Percentiles rank a stretch among this genome's conserved stretches.
Evolutionary conservation across 352 stramenopile genomes (phyloP).

Genomic region (Globisporangium orthogonon): DNA sequence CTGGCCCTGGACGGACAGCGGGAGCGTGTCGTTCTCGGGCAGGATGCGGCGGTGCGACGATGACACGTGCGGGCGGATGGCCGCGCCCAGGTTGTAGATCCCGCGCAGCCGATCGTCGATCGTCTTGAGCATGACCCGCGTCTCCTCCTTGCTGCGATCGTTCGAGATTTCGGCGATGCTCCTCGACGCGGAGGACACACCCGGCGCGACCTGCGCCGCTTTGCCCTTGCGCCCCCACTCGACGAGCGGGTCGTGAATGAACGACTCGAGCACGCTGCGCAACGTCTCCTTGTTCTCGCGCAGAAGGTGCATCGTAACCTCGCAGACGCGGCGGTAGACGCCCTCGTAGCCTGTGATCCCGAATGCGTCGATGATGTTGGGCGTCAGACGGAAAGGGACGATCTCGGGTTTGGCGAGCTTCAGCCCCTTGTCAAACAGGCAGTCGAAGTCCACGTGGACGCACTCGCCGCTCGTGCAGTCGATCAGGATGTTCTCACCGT

Average conservation of each 20-base stretch:
- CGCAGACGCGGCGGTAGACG: conserved; percentile 90
- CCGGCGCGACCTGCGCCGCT: conserved; percentile 28
- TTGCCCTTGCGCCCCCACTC: conserved; percentile 86
- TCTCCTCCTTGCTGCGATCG: conserved; percentile 84
- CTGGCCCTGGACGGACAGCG: conserved; percentile 91
- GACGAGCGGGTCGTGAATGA: conserved; percentile 96
- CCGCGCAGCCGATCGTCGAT: conserved; percentile 90
- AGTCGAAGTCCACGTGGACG: conserved; percentile 99
- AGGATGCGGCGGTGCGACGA: conserved; percentile 58
- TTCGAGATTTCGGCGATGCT: conserved; percentile 44
- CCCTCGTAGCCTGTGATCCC: conserved; percentile 96
- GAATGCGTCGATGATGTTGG: conserved; percentile 99
- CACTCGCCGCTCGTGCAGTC: conserved; percentile 96
- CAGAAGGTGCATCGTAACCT: conserved; percentile 90
- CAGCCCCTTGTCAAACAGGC: conserved; percentile 99
- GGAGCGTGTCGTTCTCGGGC: conserved; percentile 80
- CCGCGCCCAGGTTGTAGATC: conserved; percentile 89
- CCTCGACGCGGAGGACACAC: conserved; percentile 8
- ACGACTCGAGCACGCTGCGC: conserved; percentile 98
- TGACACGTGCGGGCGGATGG: conserved; percentile 64
- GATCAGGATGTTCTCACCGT: conserved; percentile 99
- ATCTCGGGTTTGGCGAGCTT: conserved; percentile 95
- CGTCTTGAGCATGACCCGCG: conserved; percentile 79
- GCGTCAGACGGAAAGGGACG: conserved; percentile 99
- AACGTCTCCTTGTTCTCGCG: conserved; percentile 96